Evolutionary conservation across 1,139 yeast species (phyloP), one percentile per base, ranked within the genome.

Genomic region (Candida sojae): DNA sequence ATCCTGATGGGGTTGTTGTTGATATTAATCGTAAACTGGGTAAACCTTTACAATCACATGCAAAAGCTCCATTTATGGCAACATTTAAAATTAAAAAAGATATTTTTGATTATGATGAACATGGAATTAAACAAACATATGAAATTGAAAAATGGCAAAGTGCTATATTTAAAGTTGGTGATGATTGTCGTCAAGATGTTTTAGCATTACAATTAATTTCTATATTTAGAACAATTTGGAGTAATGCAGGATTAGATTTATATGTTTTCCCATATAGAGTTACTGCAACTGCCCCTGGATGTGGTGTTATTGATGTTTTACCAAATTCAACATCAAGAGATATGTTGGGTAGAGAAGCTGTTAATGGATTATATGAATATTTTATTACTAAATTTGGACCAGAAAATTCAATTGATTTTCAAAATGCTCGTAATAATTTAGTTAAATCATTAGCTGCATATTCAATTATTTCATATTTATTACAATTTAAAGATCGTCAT

Each of bases 311-410:
- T 71, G 99, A 95, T 64, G 99, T 95, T 35, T 78, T 95, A 56
- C 99, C 99, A 32, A 89, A 92, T 64, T 85, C 97, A 11, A 86
- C 91, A 28, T 89, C 97, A 42, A 84, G 99, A 71, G 99, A 95
- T 69, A 92, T 95, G 99, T 79, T 95, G 52, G 99, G 99, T 40
- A 84, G 99, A 62, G 99, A 95, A 64, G 99, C 99, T 0, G 99
- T 95, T 37, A 95, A 95, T 66, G 99, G 99, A 5, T 76, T 95
- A 48, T 91, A 90, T 64, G 97, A 93, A 64, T 95, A 93, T 68
- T 95, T 87, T 67, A 82, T 85, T 43, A 85, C 96, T 54, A 95
- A 92, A 64, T 92, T 90, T 69, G 99, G 99, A 6, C 93, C 96
- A 8, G 97, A 93, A 59, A 86, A 86, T 53, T 84, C 96, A 1